phyloP scores from a whole-genome alignment of 1,284 basidiomycete genomes.

The Cutaneotrichosporon cavernicola region DNA sequence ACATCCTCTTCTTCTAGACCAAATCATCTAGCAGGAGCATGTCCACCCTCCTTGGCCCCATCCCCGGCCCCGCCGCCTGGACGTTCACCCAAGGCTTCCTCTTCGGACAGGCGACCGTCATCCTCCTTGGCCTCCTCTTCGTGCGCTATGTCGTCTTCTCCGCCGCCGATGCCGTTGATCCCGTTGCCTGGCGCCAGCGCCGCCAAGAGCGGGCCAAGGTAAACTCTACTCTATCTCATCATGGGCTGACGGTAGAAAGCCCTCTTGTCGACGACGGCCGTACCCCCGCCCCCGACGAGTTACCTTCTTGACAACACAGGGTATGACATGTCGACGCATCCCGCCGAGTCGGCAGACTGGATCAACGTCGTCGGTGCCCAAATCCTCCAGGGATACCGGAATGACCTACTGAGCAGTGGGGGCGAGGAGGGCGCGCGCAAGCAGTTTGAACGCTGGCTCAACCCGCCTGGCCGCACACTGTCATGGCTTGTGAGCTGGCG shows the following conservation, averaged over 20 bases:
- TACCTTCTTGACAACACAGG: conserved; percentile 55
- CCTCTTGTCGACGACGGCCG: conserved; percentile 43
- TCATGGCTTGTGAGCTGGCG: conserved; percentile 46
- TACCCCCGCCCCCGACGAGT: conserved; percentile 47
- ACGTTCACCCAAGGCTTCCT: conserved; percentile 60
- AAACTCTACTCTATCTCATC: background rate
- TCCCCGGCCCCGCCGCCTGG: conserved; percentile 31
- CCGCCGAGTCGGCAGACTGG: conserved; percentile 59
- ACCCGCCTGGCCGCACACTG: conserved; percentile 41
- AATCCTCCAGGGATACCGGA: conserved; percentile 53
- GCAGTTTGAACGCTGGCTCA: conserved; percentile 53
- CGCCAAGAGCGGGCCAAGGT: conserved; percentile 46
- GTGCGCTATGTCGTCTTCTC: conserved; percentile 60
- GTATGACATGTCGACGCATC: conserved; percentile 59
- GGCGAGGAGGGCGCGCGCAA: conserved; percentile 54
- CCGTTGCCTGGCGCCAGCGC: conserved; percentile 34
- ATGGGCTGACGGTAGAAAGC: conserved; percentile 34
- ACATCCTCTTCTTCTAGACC: background rate
- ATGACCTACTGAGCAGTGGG: conserved; percentile 49
- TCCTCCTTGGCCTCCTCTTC: conserved; percentile 53
- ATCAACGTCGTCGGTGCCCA: conserved; percentile 60
- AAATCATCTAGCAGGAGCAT: conserved; percentile 1
- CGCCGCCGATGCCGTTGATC: conserved; percentile 50
- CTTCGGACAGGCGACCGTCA: conserved; percentile 57
- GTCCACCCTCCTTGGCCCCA: conserved; percentile 10